phyloP scores from a whole-genome alignment of 2,329 filamentous ascomycete genomes.

The Colletotrichum filicis region DNA sequence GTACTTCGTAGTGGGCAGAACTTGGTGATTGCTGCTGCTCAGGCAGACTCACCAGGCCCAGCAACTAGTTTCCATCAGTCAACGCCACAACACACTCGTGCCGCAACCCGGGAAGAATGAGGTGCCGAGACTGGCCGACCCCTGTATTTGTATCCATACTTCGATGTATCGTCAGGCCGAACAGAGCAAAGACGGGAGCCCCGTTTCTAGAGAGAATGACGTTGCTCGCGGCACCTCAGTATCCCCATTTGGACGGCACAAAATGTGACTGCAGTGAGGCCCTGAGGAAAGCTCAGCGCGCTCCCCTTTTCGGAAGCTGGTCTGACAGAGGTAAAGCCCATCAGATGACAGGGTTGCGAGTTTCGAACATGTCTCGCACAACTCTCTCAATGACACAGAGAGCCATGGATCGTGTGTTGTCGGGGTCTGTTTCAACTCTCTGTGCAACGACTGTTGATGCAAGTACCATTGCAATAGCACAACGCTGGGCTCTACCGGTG shows the following conservation, averaged over 20 bases:
- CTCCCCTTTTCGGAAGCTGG: constrained; percentile 8
- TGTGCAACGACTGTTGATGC: neutral
- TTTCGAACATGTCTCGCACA: neutral
- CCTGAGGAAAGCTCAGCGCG: neutral
- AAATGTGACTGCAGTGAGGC: neutral
- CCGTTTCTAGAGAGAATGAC: constrained; percentile 18
- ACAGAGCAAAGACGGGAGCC: constrained; percentile 3
- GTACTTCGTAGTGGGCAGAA: neutral
- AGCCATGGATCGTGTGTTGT: constrained; percentile 7
- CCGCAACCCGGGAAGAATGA: constrained; percentile 21
- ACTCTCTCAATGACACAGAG: neutral
- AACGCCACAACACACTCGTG: constrained; percentile 29
- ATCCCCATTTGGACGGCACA: constrained; percentile 6
- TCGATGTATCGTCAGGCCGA: constrained; percentile 5
- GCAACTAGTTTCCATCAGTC: neutral
- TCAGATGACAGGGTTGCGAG: constrained; percentile 27
- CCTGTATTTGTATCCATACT: neutral
- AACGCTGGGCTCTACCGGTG: neutral
- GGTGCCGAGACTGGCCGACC: constrained; percentile 17
- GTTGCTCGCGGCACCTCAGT: constrained; percentile 3
- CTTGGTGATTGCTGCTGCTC: neutral
- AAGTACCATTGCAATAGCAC: neutral
- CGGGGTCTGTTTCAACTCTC: constrained; percentile 22
- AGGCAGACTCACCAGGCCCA: constrained; percentile 10
- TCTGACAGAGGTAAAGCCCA: constrained; percentile 6